Base-by-base conservation (phyloP, 2,329 filamentous ascomycete species). In the Trematosphaeria pertusa region DNA sequence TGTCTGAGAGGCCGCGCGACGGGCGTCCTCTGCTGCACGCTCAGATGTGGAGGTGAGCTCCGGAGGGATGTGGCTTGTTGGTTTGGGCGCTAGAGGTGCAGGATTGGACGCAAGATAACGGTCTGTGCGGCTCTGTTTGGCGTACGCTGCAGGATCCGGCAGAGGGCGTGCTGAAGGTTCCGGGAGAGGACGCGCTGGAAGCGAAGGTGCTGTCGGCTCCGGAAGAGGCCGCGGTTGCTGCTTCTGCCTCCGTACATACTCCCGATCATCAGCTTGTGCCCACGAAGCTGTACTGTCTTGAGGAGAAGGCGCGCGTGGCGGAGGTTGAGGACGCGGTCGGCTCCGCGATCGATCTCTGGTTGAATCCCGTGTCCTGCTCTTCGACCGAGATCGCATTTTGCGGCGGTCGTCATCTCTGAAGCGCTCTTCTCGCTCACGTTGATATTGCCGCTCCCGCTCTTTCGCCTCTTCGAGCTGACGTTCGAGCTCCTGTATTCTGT, bases 401-500 rank as follows among this genome's bases (percentile, higher is more conserved):
- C 66, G 61, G 3, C 64, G 58, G 22, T 68, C 64, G n/a, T 63
- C 65, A 33, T 70, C 68, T 28, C 69, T 64, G n/a, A 75, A 48
- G 24, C 80, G 73, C 19, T 81, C 78, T 50, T 84, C 78, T 10
- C 85, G 77, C 63, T 86, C 84, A 18, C 72, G 73, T 60, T 87
- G 79, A 59, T 88, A 88, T 58, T 82, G 79, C 30, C 78, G 77
- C 63, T 89, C 87, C 34, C 87, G 79, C 55, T 87, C 84, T 55
- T 86, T 82, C 11, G 87, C 86, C 60, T 83, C 79, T 60, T 85
- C 83, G 1, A 90, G 77, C 63, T 89, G 83, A 22, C 80, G 78
- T 73, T 97, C 93, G 4, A 97, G 79, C 67, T 97, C 87, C 60
- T 83, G 83, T 52, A 97, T 86, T 31, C 91, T 85, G 54, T 80